phyloP scores from a whole-genome alignment of 164 flowering plant species.

The Magnolia officinalis region DNA sequence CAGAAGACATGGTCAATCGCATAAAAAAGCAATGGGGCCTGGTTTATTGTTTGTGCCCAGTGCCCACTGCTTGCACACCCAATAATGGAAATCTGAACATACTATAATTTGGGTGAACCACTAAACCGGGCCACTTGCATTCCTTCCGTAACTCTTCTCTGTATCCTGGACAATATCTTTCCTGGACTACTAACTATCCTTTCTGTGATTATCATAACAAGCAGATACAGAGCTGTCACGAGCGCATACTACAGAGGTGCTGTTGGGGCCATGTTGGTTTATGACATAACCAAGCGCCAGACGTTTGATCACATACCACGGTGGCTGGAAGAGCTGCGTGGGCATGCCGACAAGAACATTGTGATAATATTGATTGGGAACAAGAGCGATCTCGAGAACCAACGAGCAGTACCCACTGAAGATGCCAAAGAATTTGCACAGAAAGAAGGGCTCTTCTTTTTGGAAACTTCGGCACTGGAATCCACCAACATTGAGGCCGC shows the following conservation, averaged over 20 bases:
- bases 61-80: neutral
- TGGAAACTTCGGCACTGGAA: conserved; percentile 80
- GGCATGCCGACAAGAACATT: conserved; percentile 86
- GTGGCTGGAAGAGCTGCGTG: conserved; percentile 82
- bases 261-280: conserved; percentile 80
- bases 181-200: neutral
- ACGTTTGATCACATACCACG: conserved; percentile 83
- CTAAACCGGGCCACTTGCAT: neutral
- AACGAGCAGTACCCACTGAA: conserved; percentile 67
- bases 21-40: too few relatives aligned
- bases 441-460: conserved; percentile 75
- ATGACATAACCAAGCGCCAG: conserved; percentile 76
- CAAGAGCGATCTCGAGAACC: conserved; percentile 65
- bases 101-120: neutral
- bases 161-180: neutral
- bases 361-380: conserved; percentile 78
- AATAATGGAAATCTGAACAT: neutral
- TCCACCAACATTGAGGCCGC: conserved; percentile 72
- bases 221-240: conserved; percentile 81
- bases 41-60: too few relatives aligned
- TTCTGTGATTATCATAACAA: neutral
- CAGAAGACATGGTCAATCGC: neutral
- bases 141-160: neutral
- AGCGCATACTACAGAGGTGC: conserved; percentile 90
- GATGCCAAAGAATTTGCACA: conserved; percentile 83